These are phyloP conservation scores for Peterozyma xylosa DNA, from an alignment of 805 yeast species.

Conservation along the genomic window DNA sequence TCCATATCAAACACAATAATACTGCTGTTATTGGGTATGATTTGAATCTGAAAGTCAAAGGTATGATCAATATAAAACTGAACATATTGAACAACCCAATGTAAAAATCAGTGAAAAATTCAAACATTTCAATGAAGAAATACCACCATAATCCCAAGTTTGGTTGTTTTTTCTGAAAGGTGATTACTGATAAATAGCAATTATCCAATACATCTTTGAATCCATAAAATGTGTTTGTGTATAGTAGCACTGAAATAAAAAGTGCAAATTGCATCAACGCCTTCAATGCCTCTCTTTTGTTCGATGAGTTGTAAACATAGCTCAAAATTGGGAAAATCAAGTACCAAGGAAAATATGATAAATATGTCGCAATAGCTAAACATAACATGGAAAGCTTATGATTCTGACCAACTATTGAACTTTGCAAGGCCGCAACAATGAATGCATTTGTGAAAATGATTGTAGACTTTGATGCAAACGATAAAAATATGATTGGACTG, in stretches of 20 bases:
- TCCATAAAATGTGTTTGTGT: conserved; percentile 22
- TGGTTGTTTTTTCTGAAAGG: conserved; percentile 70
- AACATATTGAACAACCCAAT: conserved; percentile 77
- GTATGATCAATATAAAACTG: conserved; percentile 57
- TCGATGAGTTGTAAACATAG: conserved; percentile 10
- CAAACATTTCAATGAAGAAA: conserved; percentile 92
- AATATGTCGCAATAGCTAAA: conserved; percentile 56
- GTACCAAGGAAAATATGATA: conserved; percentile 56
- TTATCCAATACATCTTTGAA: conserved; percentile 2
- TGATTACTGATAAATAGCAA: conserved; percentile 28
- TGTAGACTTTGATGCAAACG: conserved; percentile 66
- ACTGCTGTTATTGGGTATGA: conserved; percentile 39
- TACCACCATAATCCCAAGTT: conserved; percentile 99
- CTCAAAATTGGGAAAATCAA: conserved; percentile 51
- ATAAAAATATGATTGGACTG: conserved; percentile 72
- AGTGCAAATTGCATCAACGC: conserved; percentile 19
- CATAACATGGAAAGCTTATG: conserved; percentile 37
- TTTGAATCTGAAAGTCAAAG: conserved; percentile 62
- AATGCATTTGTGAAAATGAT: conserved; percentile 52
- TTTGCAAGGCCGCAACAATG: conserved; percentile 38
- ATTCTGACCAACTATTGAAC: conserved; percentile 29
- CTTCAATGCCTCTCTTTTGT: conserved; percentile 13
- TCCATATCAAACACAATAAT: conserved; percentile 37
- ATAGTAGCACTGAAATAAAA: conserved; percentile 21
- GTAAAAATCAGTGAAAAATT: conserved; percentile 78